Base-by-base conservation (phyloP, 2,329 filamentous ascomycete genomes). In the Verticillium tricorpus region DNA sequence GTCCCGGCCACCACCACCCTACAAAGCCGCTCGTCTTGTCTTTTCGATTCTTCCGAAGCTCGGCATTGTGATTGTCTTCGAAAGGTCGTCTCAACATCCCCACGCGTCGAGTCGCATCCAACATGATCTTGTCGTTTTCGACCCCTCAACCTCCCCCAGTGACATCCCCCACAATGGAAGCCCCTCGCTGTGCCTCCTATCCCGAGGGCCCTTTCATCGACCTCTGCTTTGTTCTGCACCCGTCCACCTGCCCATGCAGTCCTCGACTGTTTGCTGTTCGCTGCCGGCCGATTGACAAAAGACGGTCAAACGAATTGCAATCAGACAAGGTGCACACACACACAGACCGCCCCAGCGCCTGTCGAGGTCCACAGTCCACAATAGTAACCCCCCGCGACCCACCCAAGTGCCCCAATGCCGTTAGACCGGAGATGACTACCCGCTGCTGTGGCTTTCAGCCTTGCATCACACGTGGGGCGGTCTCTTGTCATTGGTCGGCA, bases 401-500 rank as follows among this genome's bases (percentile, higher is more conserved):
- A 25, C 45, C 45, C 19, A 5, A 19, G 1, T 6, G 6, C 22
- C 45, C 45, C n/a, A n/a, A 50, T 22, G 14, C n/a, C 54, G 54
- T 56, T 56, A 34, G 54, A 8, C 7, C 15, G 7, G 32, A n/a
- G 32, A 56, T 56, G 22, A 60, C 62, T 8, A 2, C 1, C 31
- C 15, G 9, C 60, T 35, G 62, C 60, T 25, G 54, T 56, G 37
- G 56, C 57, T 59, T 61, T 69, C 67, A 69, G 71, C 67, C 67
- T 72, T 70, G 69, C 67, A 59, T 68, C 64, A 71, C 68, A 72
- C 69, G 67, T 73, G 70, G 66, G 68, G 62, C 32, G 60, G 63
- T 62, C 65, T 70, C 1, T 17, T 34, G 25, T 54, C 19, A 45
- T 34, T 50, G 28, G 28, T 60, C 57, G 54, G 35, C 63, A n/a